Evolutionary conservation across 2,329 filamentous ascomycete species (phyloP), one percentile per base, ranked within the genome.

Genomic region (Fusarium nurragi): DNA sequence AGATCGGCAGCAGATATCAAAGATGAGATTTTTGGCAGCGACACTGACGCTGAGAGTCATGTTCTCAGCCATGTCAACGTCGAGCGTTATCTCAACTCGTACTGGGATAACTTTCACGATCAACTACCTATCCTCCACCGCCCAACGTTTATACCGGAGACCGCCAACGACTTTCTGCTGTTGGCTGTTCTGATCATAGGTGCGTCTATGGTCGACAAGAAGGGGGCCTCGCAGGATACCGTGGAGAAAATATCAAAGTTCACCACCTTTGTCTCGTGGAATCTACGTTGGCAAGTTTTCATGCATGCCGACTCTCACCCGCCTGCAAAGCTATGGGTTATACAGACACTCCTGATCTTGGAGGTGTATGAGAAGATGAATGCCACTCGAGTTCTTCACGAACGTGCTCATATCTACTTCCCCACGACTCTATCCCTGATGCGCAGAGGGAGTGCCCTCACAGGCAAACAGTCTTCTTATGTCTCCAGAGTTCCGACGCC

Each of bases 401-500:
- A 73, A 22, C 64, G 70, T 16, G 67, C 71, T n/a, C 71, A 73
- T 28, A 73, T 73, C n/a, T 73, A 73, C 34, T 73, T 73, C 37
- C 70, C 70, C 1, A 73, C 70, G 3, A 73, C 71, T 2, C 43
- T 73, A 0, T 72, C 70, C 5, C 68, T 72, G 10, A 72, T 72
- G 70, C 70, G 70, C 4, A 64, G 70, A 48, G 70, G 70, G 39
- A 72, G 70, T 22, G 70, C 70, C 2, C n/a, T 72, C 3, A 72
- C 70, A 1, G 70, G 70, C 4, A 73, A 71, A 46, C 70, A 72
- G 12, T 71, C 70, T 1, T 71, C 69, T 5, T 71, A 73, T 28
- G 66, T 68, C 3, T 73, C 70, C 5, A 45, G 68, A 22, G 68
- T 70, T 8, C 70, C 64, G 12, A 73, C 65, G 19, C 70, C 70